A percentile compares a stretch with the other conserved stretches of the same genome.
Conservation (phyloP, 345 rosid species). For the Hirschfeldia incana region DNA sequence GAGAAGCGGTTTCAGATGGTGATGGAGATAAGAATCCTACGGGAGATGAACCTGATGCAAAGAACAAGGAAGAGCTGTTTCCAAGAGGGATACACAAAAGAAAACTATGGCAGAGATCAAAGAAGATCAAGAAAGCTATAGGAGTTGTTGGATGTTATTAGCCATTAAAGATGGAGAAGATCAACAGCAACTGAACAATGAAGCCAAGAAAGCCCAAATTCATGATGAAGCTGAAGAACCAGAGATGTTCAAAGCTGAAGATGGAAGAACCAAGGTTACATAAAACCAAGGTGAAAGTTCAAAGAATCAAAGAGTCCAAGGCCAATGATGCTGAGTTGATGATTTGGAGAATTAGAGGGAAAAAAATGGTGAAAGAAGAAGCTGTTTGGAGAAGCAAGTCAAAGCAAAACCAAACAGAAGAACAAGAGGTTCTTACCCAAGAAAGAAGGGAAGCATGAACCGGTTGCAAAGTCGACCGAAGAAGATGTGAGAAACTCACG, state of each 20-base stretch:
- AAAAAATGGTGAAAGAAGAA: no score
- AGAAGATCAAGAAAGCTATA: background rate
- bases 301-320: background rate
- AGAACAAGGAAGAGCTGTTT: background rate
- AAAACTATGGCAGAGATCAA: background rate
- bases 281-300: background rate
- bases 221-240: background rate
- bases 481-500: no score
- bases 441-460: no score
- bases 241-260: background rate
- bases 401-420: no score
- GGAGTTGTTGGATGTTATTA: background rate
- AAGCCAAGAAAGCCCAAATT: no score
- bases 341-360: background rate
- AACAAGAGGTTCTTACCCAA: no score
- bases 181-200: no score
- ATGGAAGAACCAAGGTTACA: background rate
- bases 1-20: no score
- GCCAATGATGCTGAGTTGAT: background rate
- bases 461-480: no score
- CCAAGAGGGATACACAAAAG: background rate
- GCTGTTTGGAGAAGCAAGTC: no score
- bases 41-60: background rate
- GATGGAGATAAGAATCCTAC: no score
- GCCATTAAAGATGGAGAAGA: no score